phyloP scores from a whole-genome alignment of 495 filamentous ascomycete species.

The Usnea hakonensis region DNA sequence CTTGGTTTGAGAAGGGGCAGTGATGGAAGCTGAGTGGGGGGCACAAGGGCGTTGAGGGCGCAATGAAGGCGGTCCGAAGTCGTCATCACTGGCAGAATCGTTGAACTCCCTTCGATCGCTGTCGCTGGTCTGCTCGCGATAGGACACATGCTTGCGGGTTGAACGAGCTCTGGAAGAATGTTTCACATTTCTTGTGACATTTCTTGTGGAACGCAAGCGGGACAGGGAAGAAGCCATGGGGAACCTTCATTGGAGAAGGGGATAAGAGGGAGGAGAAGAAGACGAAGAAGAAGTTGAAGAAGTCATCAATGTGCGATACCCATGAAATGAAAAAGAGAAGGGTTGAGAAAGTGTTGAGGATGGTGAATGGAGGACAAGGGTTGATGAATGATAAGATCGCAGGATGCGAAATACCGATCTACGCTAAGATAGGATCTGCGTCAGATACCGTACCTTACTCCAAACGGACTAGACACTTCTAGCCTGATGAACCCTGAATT shows the following conservation, averaged over 20 bases:
- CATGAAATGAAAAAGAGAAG: background rate
- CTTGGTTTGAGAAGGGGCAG: background rate
- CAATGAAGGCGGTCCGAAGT: background rate
- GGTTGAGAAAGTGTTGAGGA: background rate
- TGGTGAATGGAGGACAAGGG: no score
- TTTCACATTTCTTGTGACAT: conserved; percentile 21
- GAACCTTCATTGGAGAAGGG: background rate
- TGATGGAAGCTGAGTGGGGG: conserved; percentile 6
- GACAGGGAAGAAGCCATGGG: conserved; percentile 26
- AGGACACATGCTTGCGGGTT: conserved; percentile 30
- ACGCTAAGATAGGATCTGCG: background rate
- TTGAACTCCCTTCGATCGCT: conserved; percentile 24
- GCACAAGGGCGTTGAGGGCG: background rate
- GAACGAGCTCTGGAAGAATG: conserved; percentile 23
- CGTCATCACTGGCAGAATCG: background rate
- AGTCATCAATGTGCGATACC: background rate
- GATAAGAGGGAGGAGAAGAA: background rate
- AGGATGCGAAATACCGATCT: background rate
- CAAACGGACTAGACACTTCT: no score
- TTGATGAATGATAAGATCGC: background rate
- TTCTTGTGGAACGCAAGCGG: conserved; percentile 23
- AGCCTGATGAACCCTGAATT: no score
- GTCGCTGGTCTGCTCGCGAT: conserved; percentile 42
- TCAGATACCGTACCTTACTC: no score
- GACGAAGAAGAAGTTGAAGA: background rate